Percentiles rank a stretch among this genome's conserved stretches.
phyloP scores from a whole-genome alignment of 306 rosid genomes.

The Purshia tridentata region DNA sequence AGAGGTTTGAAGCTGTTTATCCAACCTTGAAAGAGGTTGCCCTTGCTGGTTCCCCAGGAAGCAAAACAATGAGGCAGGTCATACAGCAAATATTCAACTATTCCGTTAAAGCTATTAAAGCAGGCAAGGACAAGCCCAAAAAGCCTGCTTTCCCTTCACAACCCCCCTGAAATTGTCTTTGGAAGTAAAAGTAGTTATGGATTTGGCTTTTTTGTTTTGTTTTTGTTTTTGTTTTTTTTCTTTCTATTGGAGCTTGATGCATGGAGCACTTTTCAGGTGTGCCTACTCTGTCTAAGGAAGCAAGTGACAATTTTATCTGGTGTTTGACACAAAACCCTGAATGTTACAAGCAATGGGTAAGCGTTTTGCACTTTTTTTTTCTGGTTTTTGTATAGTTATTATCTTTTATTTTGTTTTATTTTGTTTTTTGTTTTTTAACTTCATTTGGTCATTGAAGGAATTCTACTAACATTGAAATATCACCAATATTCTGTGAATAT shows the following conservation, averaged over 20 bases:
- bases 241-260: not conserved
- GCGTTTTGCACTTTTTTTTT: constrained; percentile 18
- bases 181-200: not conserved
- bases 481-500: constrained; percentile 13
- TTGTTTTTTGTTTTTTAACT: not conserved
- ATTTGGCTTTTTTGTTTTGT: not conserved
- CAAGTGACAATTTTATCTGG: constrained; percentile 60
- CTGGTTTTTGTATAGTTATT: not conserved
- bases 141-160: not conserved
- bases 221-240: too few species aligned
- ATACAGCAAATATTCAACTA: constrained; percentile 65
- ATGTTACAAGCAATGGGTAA: constrained; percentile 87
- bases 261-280: constrained; percentile 46
- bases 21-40: constrained; percentile 75
- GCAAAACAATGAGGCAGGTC: constrained; percentile 81
- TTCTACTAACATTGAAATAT: not conserved
- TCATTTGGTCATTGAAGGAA: not conserved
- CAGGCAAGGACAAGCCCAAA: constrained; percentile 41
- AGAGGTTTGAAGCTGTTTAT: constrained; percentile 82
- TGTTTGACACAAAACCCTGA: constrained; percentile 59
- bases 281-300: constrained; percentile 65
- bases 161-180: not conserved
- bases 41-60: constrained; percentile 77
- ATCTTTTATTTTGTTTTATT: not conserved
- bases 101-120: constrained; percentile 63